These are phyloP conservation scores for Colletotrichum tofieldiae DNA, from an alignment of 2,329 filamentous ascomycete genomes.

Conservation along the genomic window DNA sequence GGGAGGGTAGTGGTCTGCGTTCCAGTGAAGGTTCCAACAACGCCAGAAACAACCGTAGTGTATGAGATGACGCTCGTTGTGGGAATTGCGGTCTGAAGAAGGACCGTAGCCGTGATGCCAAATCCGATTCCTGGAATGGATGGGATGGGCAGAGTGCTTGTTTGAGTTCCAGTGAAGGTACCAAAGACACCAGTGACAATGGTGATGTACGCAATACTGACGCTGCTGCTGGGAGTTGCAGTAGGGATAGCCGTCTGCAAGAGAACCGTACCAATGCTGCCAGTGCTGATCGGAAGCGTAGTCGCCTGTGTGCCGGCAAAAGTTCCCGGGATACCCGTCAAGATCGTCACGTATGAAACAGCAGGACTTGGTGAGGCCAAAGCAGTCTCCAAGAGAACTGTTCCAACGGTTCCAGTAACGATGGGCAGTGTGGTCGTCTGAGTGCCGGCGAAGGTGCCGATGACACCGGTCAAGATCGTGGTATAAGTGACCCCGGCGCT, in stretches of 20 bases:
- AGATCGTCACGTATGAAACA: not conserved
- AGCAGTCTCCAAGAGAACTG: conserved; percentile 25
- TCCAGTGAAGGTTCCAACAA: conserved; percentile 11
- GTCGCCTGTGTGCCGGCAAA: conserved; percentile 10
- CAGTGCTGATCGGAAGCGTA: not conserved
- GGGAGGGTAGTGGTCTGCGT: conserved; percentile 9
- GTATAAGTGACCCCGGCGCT: conserved; percentile 8
- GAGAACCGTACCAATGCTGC: conserved; percentile 16
- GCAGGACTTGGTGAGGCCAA: not conserved
- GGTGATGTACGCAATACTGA: conserved; percentile 13
- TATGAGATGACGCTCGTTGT: not conserved
- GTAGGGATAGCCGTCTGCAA: conserved; percentile 20
- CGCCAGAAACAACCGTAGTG: conserved; percentile 13
- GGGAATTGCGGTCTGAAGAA: conserved; percentile 17
- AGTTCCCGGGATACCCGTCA: conserved; percentile 16
- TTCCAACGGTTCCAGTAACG: conserved; percentile 10
- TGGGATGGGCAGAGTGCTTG: conserved; percentile 3
- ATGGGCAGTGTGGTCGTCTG: conserved; percentile 16
- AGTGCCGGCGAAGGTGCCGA: conserved; percentile 17
- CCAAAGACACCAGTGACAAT: conserved; percentile 21
- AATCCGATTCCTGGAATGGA: not conserved
- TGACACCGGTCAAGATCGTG: conserved; percentile 14
- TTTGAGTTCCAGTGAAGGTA: conserved; percentile 12
- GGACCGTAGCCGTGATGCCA: not conserved
- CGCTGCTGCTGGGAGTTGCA: not conserved